Evolutionary conservation across 805 yeast species (phyloP), one percentile per base, ranked within the genome.

Genomic region (Metschnikowia matae): DNA sequence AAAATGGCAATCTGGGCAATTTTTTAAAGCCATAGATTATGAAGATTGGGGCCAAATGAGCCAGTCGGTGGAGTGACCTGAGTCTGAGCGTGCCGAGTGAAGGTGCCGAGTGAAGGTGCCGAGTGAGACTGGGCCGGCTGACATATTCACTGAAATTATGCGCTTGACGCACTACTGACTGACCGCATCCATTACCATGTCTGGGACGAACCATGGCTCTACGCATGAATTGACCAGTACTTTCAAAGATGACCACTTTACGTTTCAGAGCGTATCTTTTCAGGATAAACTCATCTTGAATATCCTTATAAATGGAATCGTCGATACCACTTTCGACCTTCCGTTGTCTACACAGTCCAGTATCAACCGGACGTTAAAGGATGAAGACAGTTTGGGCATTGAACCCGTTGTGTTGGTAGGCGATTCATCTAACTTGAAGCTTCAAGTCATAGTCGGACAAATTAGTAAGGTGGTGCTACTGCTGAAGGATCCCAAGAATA

Each of bases 291-390:
- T 65, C 40, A 61, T 78, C 2, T 34, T 79, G 32, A 69, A 70
- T 40, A 58, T 79, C 13, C 66, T 71, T 42, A 63, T 63, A 34
- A 62, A 78, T 55, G 81, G 80, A 0, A 69, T 74, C n/a, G 67
- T 74, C 60, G 83, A 80, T 62, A 67, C 80, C 17, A 77, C 82
- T 1, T 75, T 73, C 52, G 80, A 76, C 44, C 65, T 78, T 8
- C 61, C 60, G 54, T 56, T 39, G 18, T 56, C 63, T 38, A 54
- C 68, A n/a, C 55, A 56, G 39, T 44, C 58, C 10, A 44, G 57
- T 32, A 56, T 64, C 21, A 59, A 56, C 44, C 39, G 48, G 31
- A 44, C 46, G 23, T 26, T 52, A 15, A 44, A 46, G 15, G 57
- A 53, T 20, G 58, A 51, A 32, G 54, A 48, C 10, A 61, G 62